These are phyloP conservation scores for Zanthoxylum bungeanum DNA, from an alignment of 345 rosid genomes.

Conservation along the genomic window DNA sequence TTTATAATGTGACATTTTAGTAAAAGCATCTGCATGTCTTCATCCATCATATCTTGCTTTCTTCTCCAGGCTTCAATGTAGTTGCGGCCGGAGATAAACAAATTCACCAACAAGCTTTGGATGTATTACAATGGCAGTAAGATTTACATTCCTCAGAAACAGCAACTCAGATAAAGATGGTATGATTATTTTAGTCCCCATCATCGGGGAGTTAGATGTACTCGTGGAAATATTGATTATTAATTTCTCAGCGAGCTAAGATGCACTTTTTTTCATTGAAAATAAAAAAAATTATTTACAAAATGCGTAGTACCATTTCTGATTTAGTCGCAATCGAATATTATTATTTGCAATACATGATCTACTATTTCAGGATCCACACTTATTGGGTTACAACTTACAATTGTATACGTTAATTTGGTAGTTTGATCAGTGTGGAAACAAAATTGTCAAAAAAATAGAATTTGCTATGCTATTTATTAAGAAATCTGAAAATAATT, in stretches of 20 bases:
- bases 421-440: too few relatives aligned
- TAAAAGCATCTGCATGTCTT: background rate
- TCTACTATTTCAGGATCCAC: background rate
- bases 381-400: background rate
- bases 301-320: background rate
- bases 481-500: too few relatives aligned
- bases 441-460: too few relatives aligned
- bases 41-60: conserved; percentile 5
- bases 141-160: background rate
- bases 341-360: background rate
- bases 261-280: background rate
- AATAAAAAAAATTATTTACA: background rate
- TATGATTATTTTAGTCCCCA: background rate
- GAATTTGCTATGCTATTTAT: too few relatives aligned
- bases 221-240: background rate
- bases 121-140: conserved; percentile 36
- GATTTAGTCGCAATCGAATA: background rate
- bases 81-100: conserved; percentile 81
- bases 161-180: background rate
- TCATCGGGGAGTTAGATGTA: background rate
- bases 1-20: background rate
- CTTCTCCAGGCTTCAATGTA: conserved; percentile 63
- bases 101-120: conserved; percentile 55
- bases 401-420: background rate
- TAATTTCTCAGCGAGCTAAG: background rate